These are phyloP conservation scores for Syncephalastrum monosporum DNA, from an alignment of 371 early-diverging fungal genomes.

Conservation along the genomic window DNA sequence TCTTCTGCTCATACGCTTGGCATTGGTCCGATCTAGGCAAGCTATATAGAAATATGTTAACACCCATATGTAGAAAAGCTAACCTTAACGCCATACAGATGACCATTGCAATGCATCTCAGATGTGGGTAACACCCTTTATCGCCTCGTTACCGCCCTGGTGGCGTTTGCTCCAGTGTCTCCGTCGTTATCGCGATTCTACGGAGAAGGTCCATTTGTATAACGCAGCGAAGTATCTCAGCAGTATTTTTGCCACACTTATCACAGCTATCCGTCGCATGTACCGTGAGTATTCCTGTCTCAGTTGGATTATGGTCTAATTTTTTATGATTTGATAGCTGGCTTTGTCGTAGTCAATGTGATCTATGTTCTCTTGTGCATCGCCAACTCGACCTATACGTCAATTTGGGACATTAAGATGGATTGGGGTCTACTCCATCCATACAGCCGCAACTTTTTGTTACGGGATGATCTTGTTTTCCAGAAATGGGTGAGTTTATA, in stretches of 20 bases:
- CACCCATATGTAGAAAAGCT: background rate
- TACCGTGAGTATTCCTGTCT: conserved; percentile 25
- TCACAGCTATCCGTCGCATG: conserved; percentile 29
- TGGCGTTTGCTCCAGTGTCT: conserved; percentile 75
- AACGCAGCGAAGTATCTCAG: conserved; percentile 58
- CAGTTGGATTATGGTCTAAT: background rate
- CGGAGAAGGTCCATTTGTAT: conserved; percentile 57
- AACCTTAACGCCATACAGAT: conserved; percentile 1
- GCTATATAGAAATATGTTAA: background rate
- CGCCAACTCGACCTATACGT: conserved; percentile 62
- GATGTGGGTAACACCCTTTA: conserved; percentile 59
- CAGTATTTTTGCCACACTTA: conserved; percentile 33
- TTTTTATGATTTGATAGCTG: conserved; percentile 16
- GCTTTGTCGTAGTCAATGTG: conserved; percentile 19
- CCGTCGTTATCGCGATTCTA: conserved; percentile 62
- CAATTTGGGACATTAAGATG: conserved; percentile 83
- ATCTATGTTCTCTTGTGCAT: conserved; percentile 58
- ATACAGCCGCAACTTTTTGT: conserved; percentile 52
- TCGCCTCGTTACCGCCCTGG: conserved; percentile 64
- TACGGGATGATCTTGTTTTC: conserved; percentile 70
- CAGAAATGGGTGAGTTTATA: conserved; percentile 33
- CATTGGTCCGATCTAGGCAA: conserved; percentile 56
- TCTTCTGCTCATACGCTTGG: conserved; percentile 65
- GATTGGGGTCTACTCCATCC: conserved; percentile 84
- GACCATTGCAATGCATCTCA: conserved; percentile 56